These are phyloP conservation scores for Conticribra guillardii DNA, from an alignment of 108 stramenopile species.

Conservation along the genomic window DNA sequence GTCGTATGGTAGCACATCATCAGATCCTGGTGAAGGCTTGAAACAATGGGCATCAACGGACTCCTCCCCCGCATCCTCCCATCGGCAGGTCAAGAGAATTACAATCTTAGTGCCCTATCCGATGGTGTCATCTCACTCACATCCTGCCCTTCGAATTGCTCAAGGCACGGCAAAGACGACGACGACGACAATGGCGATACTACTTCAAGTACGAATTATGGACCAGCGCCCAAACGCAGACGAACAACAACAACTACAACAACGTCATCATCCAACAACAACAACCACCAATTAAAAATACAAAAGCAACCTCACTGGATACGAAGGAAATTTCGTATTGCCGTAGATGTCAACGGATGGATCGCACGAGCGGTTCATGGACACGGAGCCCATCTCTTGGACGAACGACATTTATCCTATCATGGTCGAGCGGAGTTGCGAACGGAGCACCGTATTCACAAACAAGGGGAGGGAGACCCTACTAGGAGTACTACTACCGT, in stretches of 20 bases:
- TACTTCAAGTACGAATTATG: slow-evolving; percentile 14
- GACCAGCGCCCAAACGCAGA: no score
- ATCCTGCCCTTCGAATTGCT: slow-evolving; percentile 26
- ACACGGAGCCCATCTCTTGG: slow-evolving; percentile 58
- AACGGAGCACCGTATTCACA: no score
- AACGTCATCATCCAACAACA: slow-evolving; percentile 2
- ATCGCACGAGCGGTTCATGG: slow-evolving; percentile 68
- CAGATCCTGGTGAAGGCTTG: no score
- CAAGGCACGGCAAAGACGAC: slow-evolving; percentile 18
- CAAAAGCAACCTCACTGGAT: no score
- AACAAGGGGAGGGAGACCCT: no score
- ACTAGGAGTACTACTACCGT: no score
- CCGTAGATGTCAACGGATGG: slow-evolving; percentile 75
- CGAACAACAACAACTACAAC: slow-evolving; percentile 5
- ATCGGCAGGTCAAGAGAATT: slow-evolving; percentile 57
- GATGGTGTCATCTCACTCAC: slow-evolving; percentile 29
- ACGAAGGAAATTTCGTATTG: slow-evolving; percentile 63
- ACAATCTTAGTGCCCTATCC: slow-evolving; percentile 40
- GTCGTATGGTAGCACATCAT: no score
- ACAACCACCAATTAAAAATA: background rate
- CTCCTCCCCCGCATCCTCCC: slow-evolving; percentile 59
- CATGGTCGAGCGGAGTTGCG: slow-evolving; percentile 64
- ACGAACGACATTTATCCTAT: slow-evolving; percentile 78
- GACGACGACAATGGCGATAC: background rate
- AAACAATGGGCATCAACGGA: slow-evolving; percentile 65